phyloP scores from a whole-genome alignment of 1,284 basidiomycete species.

The Ustilago sp. region DNA sequence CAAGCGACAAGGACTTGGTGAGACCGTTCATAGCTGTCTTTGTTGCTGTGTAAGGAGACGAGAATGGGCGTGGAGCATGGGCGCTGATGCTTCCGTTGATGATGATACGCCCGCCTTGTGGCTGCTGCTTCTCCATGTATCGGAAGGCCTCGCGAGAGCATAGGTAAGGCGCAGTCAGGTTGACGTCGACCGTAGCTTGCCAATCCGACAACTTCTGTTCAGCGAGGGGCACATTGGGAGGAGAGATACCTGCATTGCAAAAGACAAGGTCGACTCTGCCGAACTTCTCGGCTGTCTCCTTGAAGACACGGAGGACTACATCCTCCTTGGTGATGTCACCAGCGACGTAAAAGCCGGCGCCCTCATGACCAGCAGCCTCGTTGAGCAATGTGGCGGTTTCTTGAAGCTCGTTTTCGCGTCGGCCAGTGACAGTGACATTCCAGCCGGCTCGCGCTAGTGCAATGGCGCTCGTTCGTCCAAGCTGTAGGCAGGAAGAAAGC shows the following conservation, averaged over 20 bases:
- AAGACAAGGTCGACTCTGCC: slow-evolving; percentile 58
- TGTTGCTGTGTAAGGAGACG: slow-evolving; percentile 53
- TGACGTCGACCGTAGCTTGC: slow-evolving; percentile 57
- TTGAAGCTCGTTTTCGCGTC: slow-evolving; percentile 43
- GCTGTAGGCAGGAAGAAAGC: slow-evolving; percentile 15
- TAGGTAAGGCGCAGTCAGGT: slow-evolving; percentile 56
- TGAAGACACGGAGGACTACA: slow-evolving; percentile 42
- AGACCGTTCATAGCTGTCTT: slow-evolving; percentile 60
- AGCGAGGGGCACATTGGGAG: slow-evolving; percentile 49
- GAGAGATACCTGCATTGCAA: slow-evolving; percentile 58
- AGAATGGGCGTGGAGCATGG: slow-evolving; percentile 48
- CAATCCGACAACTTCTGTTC: slow-evolving; percentile 54
- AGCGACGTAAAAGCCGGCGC: slow-evolving; percentile 20
- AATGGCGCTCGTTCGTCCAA: slow-evolving; percentile 52
- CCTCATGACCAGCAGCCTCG: slow-evolving; percentile 26
- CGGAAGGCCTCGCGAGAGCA: slow-evolving; percentile 59
- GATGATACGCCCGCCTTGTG: slow-evolving; percentile 59
- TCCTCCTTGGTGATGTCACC: slow-evolving; percentile 59
- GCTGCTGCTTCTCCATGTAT: slow-evolving; percentile 54
- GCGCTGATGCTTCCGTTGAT: slow-evolving; percentile 61
- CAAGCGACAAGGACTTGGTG: slow-evolving; percentile 54
- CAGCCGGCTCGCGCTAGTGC: slow-evolving; percentile 55
- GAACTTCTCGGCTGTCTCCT: slow-evolving; percentile 39
- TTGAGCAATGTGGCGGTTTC: slow-evolving; percentile 32
- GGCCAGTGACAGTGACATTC: slow-evolving; percentile 57